Percentiles rank a stretch among this genome's conserved stretches.
Evolutionary conservation across 768 basidiomycete genomes (phyloP).

Genomic region (Suillus decipiens): DNA sequence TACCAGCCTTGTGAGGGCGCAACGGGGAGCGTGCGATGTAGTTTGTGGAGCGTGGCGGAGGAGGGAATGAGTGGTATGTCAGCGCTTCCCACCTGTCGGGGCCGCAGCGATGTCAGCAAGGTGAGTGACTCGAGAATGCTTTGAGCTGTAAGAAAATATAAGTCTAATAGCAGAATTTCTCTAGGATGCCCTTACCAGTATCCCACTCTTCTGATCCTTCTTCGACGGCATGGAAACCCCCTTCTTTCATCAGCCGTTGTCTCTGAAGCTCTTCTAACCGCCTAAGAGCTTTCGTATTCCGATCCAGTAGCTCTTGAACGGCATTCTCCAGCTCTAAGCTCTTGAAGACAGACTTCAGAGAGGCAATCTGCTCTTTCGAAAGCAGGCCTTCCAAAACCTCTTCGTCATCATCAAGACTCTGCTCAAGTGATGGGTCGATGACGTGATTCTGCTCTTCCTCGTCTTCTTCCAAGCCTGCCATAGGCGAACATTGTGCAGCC

Average conservation of each 20-base stretch:
- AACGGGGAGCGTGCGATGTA: slow-evolving; percentile 69
- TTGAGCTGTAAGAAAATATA: slow-evolving; percentile 52
- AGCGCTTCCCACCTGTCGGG: slow-evolving; percentile 49
- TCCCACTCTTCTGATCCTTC: slow-evolving; percentile 84
- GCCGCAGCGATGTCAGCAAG: slow-evolving; percentile 69
- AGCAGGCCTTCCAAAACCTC: slow-evolving; percentile 54
- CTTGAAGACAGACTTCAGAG: slow-evolving; percentile 61
- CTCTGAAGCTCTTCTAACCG: slow-evolving; percentile 69
- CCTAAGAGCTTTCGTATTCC: slow-evolving; percentile 63
- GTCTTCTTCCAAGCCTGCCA: slow-evolving; percentile 12
- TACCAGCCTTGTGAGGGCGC: slow-evolving; percentile 68
- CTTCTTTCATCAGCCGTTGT: slow-evolving; percentile 49
- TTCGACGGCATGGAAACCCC: slow-evolving; percentile 50
- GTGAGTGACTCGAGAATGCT: slow-evolving; percentile 71
- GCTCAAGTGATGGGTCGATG: slow-evolving; percentile 13
- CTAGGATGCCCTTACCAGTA: slow-evolving; percentile 52
- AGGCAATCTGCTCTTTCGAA: slow-evolving; percentile 52
- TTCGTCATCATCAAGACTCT: slow-evolving; percentile 34
- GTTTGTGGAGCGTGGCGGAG: slow-evolving; percentile 61
- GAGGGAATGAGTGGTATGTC: slow-evolving; percentile 60
- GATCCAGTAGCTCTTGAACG: slow-evolving; percentile 66
- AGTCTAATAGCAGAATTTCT: slow-evolving; percentile 18
- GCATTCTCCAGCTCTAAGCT: slow-evolving; percentile 67
- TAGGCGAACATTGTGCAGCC: slow-evolving; percentile 11
- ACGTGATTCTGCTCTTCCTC: slow-evolving; percentile 16